Percentiles rank a stretch among this genome's conserved stretches.
phyloP scores from a whole-genome alignment of 129 eudicot species.

The Kitagawia praeruptora region DNA sequence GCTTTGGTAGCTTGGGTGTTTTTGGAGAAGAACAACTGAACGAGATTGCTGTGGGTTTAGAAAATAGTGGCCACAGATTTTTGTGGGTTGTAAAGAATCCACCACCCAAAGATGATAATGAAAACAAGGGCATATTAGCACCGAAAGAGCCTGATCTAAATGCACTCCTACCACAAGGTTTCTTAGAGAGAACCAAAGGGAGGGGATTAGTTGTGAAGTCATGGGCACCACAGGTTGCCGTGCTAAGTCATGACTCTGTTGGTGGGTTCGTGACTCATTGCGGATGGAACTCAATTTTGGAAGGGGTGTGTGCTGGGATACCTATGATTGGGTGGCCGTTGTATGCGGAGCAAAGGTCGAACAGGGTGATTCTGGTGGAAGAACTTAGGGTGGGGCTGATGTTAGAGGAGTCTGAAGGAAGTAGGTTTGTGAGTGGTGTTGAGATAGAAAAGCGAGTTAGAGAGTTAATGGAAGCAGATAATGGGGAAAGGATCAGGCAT shows the following conservation, averaged over 20 bases:
- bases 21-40: slow-evolving; percentile 34
- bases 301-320: slow-evolving; percentile 29
- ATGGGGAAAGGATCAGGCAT: slow-evolving; percentile 19
- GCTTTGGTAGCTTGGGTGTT: slow-evolving; percentile 69
- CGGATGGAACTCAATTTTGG: slow-evolving; percentile 44
- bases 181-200: slow-evolving; percentile 30
- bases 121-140: slow-evolving; percentile 7
- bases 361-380: slow-evolving; percentile 31
- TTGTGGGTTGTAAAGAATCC: slow-evolving; percentile 67
- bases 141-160: slow-evolving; percentile 36
- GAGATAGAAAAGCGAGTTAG: slow-evolving; percentile 29
- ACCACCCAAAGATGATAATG: slow-evolving; percentile 33
- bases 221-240: slow-evolving; percentile 41
- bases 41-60: slow-evolving; percentile 64
- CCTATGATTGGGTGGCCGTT: slow-evolving; percentile 48
- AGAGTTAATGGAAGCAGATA: slow-evolving; percentile 29
- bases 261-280: slow-evolving; percentile 52
- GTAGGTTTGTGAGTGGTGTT: slow-evolving; percentile 21
- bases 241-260: slow-evolving; percentile 33
- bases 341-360: slow-evolving; percentile 42
- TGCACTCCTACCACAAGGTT: slow-evolving; percentile 37
- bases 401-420: slow-evolving; percentile 15
- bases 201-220: slow-evolving; percentile 34
- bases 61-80: slow-evolving; percentile 53
- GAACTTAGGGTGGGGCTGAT: slow-evolving; percentile 26